Percentiles rank a stretch among this genome's conserved stretches.
These are phyloP conservation scores for Anthostomella pinea DNA, from an alignment of 2,329 filamentous ascomycete species.

Conservation along the genomic window DNA sequence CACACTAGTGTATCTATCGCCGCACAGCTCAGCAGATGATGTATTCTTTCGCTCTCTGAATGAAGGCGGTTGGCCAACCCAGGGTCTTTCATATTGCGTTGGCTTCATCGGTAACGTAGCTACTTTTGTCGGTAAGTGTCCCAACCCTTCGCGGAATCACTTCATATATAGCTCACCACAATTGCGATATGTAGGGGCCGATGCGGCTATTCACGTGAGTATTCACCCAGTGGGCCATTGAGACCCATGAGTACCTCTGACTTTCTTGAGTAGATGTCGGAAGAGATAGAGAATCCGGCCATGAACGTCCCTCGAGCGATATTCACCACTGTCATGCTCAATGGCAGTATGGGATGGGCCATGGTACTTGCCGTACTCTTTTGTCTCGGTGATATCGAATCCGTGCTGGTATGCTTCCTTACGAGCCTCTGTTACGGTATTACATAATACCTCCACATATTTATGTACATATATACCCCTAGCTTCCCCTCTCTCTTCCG, in stretches of 20 bases:
- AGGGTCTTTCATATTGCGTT: conserved; percentile 17
- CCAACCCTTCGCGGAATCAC: not conserved
- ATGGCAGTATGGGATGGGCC: conserved; percentile 15
- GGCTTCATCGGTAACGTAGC: conserved; percentile 17
- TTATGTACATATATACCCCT: too few relatives aligned
- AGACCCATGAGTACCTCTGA: too few relatives aligned
- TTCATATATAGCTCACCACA: conserved; percentile 3
- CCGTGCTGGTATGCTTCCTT: conserved; percentile 13
- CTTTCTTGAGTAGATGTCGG: conserved; percentile 14
- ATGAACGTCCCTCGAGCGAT: conserved; percentile 16
- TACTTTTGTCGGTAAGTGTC: conserved; percentile 16
- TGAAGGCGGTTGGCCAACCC: conserved; percentile 15
- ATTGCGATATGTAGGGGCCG: conserved; percentile 13
- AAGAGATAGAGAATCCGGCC: conserved; percentile 18
- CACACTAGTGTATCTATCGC: conserved; percentile 14
- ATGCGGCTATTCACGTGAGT: conserved; percentile 19
- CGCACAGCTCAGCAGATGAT: conserved; percentile 10
- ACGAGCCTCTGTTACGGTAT: too few relatives aligned
- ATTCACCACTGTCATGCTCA: conserved; percentile 13
- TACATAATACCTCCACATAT: too few relatives aligned
- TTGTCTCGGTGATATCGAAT: conserved; percentile 18
- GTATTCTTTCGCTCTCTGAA: conserved; percentile 14
- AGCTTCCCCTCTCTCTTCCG: too few relatives aligned
- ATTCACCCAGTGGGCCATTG: too few relatives aligned
- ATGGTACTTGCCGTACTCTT: conserved; percentile 17